Percentiles rank a stretch among this genome's conserved stretches.
phyloP scores from a whole-genome alignment of 2,329 filamentous ascomycete species.

The Magnaporthiopsis incrustans region DNA sequence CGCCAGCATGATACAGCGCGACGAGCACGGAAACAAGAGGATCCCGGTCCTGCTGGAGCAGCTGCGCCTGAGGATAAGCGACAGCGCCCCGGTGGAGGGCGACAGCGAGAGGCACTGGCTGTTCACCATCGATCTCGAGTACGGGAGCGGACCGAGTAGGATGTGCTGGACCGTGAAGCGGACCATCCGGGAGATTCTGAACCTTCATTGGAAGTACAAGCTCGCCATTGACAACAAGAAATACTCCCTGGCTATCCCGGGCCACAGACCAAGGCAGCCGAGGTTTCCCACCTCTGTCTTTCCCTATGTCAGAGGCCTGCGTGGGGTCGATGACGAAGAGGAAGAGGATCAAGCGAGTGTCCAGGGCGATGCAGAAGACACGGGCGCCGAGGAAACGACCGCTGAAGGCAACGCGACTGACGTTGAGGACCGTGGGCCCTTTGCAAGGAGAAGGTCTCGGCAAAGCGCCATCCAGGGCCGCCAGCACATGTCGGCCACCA shows the following conservation, averaged over 20 bases:
- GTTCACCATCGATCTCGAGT: constrained; percentile 89
- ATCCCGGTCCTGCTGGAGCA: constrained; percentile 95
- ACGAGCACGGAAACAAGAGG: constrained; percentile 90
- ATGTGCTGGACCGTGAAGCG: constrained; percentile 96
- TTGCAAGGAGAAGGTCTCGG: not conserved
- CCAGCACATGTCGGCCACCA: constrained; percentile 2
- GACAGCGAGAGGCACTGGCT: constrained; percentile 66
- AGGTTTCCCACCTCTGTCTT: constrained; percentile 85
- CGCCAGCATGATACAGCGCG: constrained; percentile 94
- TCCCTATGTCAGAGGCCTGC: constrained; percentile 76
- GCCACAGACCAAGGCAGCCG: constrained; percentile 70
- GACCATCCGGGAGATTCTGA: constrained; percentile 81
- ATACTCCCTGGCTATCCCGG: constrained; percentile 62
- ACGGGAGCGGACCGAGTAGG: constrained; percentile 86
- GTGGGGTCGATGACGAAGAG: constrained; percentile 70
- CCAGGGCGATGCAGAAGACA: constrained; percentile 22
- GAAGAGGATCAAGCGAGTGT: constrained; percentile 41
- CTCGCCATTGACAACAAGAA: constrained; percentile 77
- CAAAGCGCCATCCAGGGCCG: constrained; percentile 1
- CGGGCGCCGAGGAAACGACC: constrained; percentile 24
- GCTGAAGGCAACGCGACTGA: constrained; percentile 39
- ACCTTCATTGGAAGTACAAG: constrained; percentile 90
- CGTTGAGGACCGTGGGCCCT: constrained; percentile 37
- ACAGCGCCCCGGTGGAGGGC: constrained; percentile 61
- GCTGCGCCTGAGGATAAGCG: constrained; percentile 77